Base-by-base conservation (phyloP, 164 flowering plant genomes). In the Akebia trifoliata region DNA sequence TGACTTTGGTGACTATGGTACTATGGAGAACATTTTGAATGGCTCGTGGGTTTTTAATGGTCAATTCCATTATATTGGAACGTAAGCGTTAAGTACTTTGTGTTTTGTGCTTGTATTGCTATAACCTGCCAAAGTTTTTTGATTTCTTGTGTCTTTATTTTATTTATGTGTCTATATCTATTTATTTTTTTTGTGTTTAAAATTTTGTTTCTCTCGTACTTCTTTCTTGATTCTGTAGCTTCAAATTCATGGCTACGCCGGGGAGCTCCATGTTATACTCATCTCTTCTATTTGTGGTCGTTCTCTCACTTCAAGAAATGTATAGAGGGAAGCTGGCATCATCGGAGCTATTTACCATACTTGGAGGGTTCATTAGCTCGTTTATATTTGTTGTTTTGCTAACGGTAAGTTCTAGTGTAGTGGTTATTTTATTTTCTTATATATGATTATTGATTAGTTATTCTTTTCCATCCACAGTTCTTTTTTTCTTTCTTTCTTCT, bases 311-410 rank as follows among this genome's bases (percentile, higher is more conserved):
- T 50, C 89, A 92, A 70, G 86, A 81, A 62, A 74, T 87, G 83
- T 87, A 86, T 51, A 72, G 93, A 67, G 85, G 71, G 29, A 89
- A 86, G 72, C 71, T 92, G 66, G 98, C 96, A 44, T 89, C 98
- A 0, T 58, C 96, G 0, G 98, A 92, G 80, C 55, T 86, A 37
- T 85, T 81, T 39, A 92, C 98, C 10, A 92, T 92, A 43, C 84
- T 92, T 56, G 96, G 98, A 46, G 98, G 98, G 17, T 89, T 92
- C 73, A 72, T 62, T 30, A 89, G 96, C 69, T 86, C 98, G 48
- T 77, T 89, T 31, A 53, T 92, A 36, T 92, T 92, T 67, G 79
- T 89, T 49, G 67, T 78, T 18, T 71, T 74, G 52, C 81, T 92
- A 3, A 89, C 95, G 0, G 98, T 92, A 65, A 82, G 93, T 71